These are phyloP conservation scores for Adansonia madagascariensis DNA, from an alignment of 441 rosid genomes.

Conservation along the genomic window DNA sequence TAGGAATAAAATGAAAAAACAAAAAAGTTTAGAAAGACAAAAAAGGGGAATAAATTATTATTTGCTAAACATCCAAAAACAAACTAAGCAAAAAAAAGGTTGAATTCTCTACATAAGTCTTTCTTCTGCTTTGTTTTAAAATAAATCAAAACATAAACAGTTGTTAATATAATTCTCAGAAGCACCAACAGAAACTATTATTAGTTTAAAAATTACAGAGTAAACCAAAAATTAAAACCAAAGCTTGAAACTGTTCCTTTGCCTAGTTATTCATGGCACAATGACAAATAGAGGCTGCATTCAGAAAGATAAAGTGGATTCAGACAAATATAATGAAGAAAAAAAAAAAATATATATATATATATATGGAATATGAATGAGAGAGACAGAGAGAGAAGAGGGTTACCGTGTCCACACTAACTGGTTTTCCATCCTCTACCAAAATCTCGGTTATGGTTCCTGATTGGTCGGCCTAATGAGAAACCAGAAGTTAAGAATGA, in stretches of 20 bases:
- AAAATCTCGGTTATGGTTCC: slow-evolving; percentile 81
- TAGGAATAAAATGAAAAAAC: too few species aligned
- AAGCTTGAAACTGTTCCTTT: background rate
- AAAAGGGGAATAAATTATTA: background rate
- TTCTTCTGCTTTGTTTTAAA: background rate
- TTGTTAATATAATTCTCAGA: background rate
- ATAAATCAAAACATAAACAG: background rate
- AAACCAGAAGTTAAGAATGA: slow-evolving; percentile 17
- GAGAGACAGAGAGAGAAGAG: slow-evolving; percentile 10
- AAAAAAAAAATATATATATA: too few species aligned
- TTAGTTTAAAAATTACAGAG: background rate
- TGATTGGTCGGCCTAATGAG: slow-evolving; percentile 86
- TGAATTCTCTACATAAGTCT: background rate
- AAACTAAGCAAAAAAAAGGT: background rate
- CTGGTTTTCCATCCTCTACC: slow-evolving; percentile 85
- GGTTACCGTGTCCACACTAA: slow-evolving; percentile 76
- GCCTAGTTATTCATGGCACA: slow-evolving; percentile 46
- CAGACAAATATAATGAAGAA: background rate
- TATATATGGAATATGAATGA: background rate
- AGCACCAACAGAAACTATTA: slow-evolving; percentile 3
- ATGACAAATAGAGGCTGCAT: slow-evolving; percentile 68
- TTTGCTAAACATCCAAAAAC: background rate
- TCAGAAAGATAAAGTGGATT: slow-evolving; percentile 15
- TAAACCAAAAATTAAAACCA: slow-evolving; percentile 5
- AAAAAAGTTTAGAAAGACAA: too few species aligned